These are phyloP conservation scores for Emericellopsis atlantica DNA, from an alignment of 2,329 filamentous ascomycete genomes.

Conservation along the genomic window DNA sequence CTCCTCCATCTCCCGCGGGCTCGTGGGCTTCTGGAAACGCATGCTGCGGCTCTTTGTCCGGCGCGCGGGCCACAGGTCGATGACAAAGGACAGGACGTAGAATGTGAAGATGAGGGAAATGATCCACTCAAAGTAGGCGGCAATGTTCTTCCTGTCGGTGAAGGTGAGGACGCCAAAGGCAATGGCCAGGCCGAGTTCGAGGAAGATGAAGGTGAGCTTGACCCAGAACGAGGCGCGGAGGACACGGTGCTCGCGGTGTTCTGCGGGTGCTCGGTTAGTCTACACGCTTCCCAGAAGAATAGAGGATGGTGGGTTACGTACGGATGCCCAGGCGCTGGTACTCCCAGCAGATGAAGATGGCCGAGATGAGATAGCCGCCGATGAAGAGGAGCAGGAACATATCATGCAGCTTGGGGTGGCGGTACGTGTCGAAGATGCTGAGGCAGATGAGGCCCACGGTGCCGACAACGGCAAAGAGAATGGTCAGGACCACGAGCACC, in stretches of 20 bases:
- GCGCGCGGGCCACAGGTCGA: constrained; percentile 75
- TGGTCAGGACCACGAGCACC: constrained; percentile 45
- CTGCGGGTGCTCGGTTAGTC: constrained; percentile 15
- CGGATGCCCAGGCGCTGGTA: constrained; percentile 75
- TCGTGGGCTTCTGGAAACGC: constrained; percentile 15
- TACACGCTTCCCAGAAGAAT: not conserved
- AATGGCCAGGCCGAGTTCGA: constrained; percentile 63
- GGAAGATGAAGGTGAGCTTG: constrained; percentile 72
- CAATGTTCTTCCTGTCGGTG: constrained; percentile 42
- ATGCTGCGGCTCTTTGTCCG: constrained; percentile 32
- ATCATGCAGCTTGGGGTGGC: constrained; percentile 56
- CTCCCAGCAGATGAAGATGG: constrained; percentile 81
- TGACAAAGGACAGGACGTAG: constrained; percentile 75
- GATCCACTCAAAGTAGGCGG: constrained; percentile 67
- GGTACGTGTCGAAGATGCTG: constrained; percentile 72
- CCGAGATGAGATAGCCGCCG: constrained; percentile 70
- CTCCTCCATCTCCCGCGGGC: constrained; percentile 10
- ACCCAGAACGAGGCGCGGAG: constrained; percentile 74
- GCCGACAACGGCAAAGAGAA: constrained; percentile 59
- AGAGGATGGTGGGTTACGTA: constrained; percentile 18
- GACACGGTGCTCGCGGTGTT: constrained; percentile 62
- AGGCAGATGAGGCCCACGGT: constrained; percentile 72
- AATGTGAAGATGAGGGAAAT: constrained; percentile 78
- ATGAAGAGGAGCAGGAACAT: constrained; percentile 76
- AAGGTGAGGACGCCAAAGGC: constrained; percentile 53